Base-by-base conservation (phyloP, 495 filamentous ascomycete species). In the Collariella sp. region DNA sequence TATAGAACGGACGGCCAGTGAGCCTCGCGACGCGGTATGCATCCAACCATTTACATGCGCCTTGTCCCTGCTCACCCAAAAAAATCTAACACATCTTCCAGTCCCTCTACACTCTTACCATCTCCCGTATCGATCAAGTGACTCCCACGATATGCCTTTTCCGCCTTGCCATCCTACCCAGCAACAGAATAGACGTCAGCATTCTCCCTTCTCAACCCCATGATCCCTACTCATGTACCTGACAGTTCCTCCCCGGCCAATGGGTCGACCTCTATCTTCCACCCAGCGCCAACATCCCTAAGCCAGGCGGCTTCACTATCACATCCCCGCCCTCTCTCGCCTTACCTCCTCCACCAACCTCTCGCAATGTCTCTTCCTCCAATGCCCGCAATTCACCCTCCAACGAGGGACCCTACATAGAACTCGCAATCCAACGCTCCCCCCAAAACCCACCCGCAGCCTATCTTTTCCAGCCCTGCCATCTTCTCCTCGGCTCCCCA, bases 261-360 rank as follows among this genome's bases (percentile, higher is more conserved):
- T 96, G 89, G 89, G 76, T 96, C 49, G 91, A 96, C 64, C 82
- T 91, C 6, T 81, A 87, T 61, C 76, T 87, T 40, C 88, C 88
- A 0, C 70, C 71, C 16, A 75, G 86, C 44, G 86, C 88, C 0
- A 68, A 69, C 24, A 71, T 86, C 42, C 55, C 77, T 43, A 79
- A 83, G 66, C 83, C 88, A 2, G 89, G 88, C 7, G 89, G 88
- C 5, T 95, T 91, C 73, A 93, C 87, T 46, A 87, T 94, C 49
- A 88, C 87, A n/a, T 91, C 87, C 2, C 70, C 86, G 0, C 88
- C 88, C 4, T 73, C 71, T 5, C 54, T 58, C 6, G 59, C 67
- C 15, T 46, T 70, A 59, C 54, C 70, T 64, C n/a, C 52, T 2
- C 84, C 0, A 77, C 80, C 20, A 24, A 10, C 20, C 43, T 26